Evolutionary conservation across 78 protist genomes (phyloP).

Genomic region (Dictyostelium brefeldianum): DNA sequence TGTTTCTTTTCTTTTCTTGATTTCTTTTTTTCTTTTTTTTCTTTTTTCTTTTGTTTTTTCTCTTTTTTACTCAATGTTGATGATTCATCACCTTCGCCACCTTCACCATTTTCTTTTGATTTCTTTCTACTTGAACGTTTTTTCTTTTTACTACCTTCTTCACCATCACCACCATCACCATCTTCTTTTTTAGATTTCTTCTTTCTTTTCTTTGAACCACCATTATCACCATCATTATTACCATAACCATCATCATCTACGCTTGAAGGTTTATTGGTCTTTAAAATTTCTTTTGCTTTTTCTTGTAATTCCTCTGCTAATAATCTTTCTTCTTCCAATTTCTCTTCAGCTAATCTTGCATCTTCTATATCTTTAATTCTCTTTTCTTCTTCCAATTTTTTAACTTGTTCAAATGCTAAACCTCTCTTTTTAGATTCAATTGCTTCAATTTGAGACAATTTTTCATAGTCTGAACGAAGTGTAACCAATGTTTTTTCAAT

Average conservation of each 20-base stretch:
- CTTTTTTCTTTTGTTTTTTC: neutral
- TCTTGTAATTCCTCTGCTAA: conserved; percentile 1
- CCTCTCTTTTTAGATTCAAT: conserved; percentile 24
- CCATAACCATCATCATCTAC: neutral
- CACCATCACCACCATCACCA: neutral
- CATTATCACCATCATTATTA: neutral
- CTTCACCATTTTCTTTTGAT: neutral
- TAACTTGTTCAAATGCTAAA: neutral
- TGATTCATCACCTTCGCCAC: neutral
- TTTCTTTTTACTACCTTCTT: neutral
- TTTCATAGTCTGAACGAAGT: neutral
- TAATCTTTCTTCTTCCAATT: conserved; percentile 40
- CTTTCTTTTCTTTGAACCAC: neutral
- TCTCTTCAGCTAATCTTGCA: neutral
- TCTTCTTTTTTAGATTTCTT: conserved; percentile 11
- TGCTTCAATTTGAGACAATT: neutral
- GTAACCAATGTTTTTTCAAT: neutral
- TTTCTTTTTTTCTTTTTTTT: neutral
- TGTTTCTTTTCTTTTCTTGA: neutral
- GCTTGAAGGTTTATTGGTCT: neutral
- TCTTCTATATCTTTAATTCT: neutral
- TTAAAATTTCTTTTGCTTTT: neutral
- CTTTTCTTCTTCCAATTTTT: conserved; percentile 32
- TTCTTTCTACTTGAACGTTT: conserved; percentile 13
- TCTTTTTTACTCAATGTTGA: neutral